phyloP scores from a whole-genome alignment of 345 rosid genomes.

The Bruguiera sexangula region DNA sequence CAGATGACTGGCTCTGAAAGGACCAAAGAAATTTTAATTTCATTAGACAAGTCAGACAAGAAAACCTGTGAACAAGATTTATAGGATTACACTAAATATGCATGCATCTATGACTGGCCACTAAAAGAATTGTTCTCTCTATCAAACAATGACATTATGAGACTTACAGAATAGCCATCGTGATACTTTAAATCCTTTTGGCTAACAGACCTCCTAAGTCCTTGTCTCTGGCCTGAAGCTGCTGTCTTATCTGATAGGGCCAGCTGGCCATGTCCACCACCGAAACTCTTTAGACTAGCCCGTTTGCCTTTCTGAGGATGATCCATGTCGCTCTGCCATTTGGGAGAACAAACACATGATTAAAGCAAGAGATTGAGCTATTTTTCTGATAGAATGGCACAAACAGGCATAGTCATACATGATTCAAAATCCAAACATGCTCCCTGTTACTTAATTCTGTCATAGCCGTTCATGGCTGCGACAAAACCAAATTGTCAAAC shows the following conservation, averaged over 20 bases:
- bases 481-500: no score
- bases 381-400: not conserved
- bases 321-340: constrained; percentile 71
- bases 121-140: not conserved
- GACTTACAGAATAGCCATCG: constrained; percentile 86
- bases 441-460: no score
- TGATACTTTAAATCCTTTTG: constrained; percentile 63
- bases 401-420: no score
- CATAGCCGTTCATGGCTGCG: no score
- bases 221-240: constrained; percentile 46
- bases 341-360: constrained; percentile 15
- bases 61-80: not conserved
- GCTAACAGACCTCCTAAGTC: constrained; percentile 64
- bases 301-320: constrained; percentile 34
- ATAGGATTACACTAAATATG: not conserved
- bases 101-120: not conserved
- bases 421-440: no score
- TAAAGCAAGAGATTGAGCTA: not conserved
- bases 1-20: constrained; percentile 84
- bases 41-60: constrained; percentile 1
- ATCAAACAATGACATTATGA: constrained; percentile 8
- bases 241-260: constrained; percentile 34
- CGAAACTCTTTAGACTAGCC: constrained; percentile 35
- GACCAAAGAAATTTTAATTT: constrained; percentile 13
- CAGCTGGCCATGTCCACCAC: constrained; percentile 35